These are phyloP conservation scores for Monosporozyma aquatica DNA, from an alignment of 805 yeast species.

Conservation along the genomic window DNA sequence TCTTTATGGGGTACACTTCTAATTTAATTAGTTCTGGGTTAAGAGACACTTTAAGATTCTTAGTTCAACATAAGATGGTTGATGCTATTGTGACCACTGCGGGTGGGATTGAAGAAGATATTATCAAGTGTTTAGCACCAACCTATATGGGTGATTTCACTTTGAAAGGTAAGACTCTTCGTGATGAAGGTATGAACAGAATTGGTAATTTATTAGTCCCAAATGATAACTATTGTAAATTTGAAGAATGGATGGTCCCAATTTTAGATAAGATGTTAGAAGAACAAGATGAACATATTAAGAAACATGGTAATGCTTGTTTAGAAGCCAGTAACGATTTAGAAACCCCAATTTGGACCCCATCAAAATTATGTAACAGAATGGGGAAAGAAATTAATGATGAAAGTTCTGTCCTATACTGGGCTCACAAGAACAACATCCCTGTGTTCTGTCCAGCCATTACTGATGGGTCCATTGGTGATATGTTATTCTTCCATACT, in stretches of 20 bases:
- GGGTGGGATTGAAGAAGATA: slow-evolving; percentile 97
- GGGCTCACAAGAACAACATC: slow-evolving; percentile 96
- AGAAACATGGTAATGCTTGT: slow-evolving; percentile 41
- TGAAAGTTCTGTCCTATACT: slow-evolving; percentile 86
- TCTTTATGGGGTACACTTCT: slow-evolving; percentile 93
- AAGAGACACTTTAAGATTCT: slow-evolving; percentile 78
- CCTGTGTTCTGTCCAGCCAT: slow-evolving; percentile 97
- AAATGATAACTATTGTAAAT: slow-evolving; percentile 92
- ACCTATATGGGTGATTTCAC: slow-evolving; percentile 90
- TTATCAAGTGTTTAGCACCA: slow-evolving; percentile 93
- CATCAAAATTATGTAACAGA: slow-evolving; percentile 84
- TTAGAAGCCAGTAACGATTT: slow-evolving; percentile 43
- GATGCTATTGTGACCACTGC: slow-evolving; percentile 95
- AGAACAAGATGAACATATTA: slow-evolving; percentile 71
- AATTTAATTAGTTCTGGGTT: slow-evolving; percentile 91
- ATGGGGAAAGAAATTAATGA: slow-evolving; percentile 92
- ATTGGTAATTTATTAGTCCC: slow-evolving; percentile 96
- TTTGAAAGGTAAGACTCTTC: slow-evolving; percentile 66
- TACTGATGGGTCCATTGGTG: slow-evolving; percentile 98
- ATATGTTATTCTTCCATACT: slow-evolving; percentile 97
- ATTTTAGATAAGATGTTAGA: slow-evolving; percentile 75
- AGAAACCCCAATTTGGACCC: slow-evolving; percentile 74
- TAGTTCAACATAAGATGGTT: slow-evolving; percentile 90
- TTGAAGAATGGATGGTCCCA: slow-evolving; percentile 99
- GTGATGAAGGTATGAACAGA: slow-evolving; percentile 95